Evolutionary conservation across 768 basidiomycete species (phyloP).

Genomic region (Scleroderma citrinum): DNA sequence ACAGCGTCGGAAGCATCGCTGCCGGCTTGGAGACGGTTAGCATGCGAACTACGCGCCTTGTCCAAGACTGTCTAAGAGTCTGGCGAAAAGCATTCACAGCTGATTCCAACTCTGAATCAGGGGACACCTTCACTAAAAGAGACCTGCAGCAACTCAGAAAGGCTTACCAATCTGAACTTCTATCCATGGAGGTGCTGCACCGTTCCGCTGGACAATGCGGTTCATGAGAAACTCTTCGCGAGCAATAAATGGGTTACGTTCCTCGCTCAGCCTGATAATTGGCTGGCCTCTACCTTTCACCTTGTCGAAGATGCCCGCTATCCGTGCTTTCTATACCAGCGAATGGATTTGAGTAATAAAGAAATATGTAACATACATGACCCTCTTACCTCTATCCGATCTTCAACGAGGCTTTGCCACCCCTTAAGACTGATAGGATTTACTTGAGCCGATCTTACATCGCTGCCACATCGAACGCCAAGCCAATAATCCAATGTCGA

Average conservation of each 20-base stretch:
- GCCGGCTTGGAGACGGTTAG: conserved; percentile 42
- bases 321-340: conserved; percentile 48
- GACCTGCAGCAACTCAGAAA: background rate
- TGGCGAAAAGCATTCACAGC: conserved; percentile 58
- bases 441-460: conserved; percentile 18
- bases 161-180: conserved; percentile 65
- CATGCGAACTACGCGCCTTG: conserved; percentile 64
- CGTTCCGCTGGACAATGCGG: conserved; percentile 74
- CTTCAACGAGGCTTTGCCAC: conserved; percentile 72
- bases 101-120: conserved; percentile 60
- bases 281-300: conserved; percentile 64
- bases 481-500: conserved; percentile 72
- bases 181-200: conserved; percentile 83
- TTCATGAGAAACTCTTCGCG: conserved; percentile 84
- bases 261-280: conserved; percentile 36
- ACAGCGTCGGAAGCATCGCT: conserved; percentile 33
- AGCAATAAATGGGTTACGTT: conserved; percentile 60
- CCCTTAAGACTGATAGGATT: conserved; percentile 67
- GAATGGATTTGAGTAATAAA: conserved; percentile 1
- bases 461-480: conserved; percentile 37
- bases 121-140: conserved; percentile 3
- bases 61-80: conserved; percentile 62
- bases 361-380: background rate
- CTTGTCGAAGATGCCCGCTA: conserved; percentile 64
- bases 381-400: conserved; percentile 65